Conservation (phyloP, 2,329 filamentous ascomycete species). For the Aspergillus hortae region DNA sequence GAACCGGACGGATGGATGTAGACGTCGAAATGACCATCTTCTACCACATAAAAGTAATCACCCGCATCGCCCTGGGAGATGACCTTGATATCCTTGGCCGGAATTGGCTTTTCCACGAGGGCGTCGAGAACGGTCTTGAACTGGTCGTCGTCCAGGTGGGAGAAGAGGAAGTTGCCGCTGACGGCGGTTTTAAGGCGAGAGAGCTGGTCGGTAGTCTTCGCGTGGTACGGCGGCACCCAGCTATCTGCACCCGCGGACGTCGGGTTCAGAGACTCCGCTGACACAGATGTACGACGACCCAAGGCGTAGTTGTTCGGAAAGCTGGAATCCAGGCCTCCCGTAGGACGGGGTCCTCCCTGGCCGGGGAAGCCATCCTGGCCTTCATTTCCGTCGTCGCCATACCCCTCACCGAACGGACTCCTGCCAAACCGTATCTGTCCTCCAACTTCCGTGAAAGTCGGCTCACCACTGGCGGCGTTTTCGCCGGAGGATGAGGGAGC, state of each 20-base stretch:
- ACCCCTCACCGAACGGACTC: conserved; percentile 30
- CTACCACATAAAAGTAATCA: conserved; percentile 97
- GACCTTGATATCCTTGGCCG: conserved; percentile 84
- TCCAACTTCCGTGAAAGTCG: conserved; percentile 16
- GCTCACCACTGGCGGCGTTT: conserved; percentile 41
- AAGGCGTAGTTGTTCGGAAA: conserved; percentile 91
- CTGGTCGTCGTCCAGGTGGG: conserved; percentile 91
- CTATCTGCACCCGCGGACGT: conserved; percentile 78
- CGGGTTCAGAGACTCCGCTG: conserved; percentile 92
- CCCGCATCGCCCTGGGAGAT: conserved; percentile 94
- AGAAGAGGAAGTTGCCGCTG: conserved; percentile 87
- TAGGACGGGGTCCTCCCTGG: conserved; percentile 24
- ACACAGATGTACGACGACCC: conserved; percentile 89
- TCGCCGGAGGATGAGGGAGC: conserved; percentile 28
- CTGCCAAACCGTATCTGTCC: conserved; percentile 30
- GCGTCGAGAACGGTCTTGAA: conserved; percentile 82
- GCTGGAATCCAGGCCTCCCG: conserved; percentile 24
- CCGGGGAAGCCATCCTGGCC: conserved; percentile 20
- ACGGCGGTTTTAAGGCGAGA: conserved; percentile 76
- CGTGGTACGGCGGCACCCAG: conserved; percentile 82
- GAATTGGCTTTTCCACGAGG: conserved; percentile 90
- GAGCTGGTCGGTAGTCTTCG: conserved; percentile 79
- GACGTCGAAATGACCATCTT: conserved; percentile 85
- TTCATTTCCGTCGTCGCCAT: conserved; percentile 17
- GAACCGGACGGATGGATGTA: conserved; percentile 78